phyloP scores from a whole-genome alignment of 345 rosid genomes.

The Hibiscus syriacus region DNA sequence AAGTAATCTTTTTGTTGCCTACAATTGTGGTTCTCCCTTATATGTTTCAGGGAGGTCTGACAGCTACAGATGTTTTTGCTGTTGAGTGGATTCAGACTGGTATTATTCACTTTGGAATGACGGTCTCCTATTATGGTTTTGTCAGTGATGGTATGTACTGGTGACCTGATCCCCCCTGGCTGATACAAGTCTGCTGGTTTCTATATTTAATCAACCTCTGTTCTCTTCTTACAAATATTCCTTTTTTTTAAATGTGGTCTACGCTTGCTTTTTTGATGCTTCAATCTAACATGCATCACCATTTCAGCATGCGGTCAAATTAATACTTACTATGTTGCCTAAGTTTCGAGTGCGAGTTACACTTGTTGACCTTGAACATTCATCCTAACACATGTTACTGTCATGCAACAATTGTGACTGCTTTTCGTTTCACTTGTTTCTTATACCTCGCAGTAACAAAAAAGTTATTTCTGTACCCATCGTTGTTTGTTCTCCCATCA shows the following conservation, averaged over 20 bases:
- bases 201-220: neutral
- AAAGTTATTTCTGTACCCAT: neutral
- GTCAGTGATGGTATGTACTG: constrained; percentile 84
- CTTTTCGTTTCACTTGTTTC: neutral
- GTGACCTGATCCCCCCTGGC: neutral
- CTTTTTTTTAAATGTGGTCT: neutral
- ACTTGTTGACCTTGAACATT: neutral
- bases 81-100: constrained; percentile 94
- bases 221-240: neutral
- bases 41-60: constrained; percentile 80
- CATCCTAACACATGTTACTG: neutral
- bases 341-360: neutral
- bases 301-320: neutral
- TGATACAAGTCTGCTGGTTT: neutral
- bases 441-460: neutral
- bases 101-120: constrained; percentile 82
- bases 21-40: neutral
- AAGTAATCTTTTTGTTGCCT: neutral
- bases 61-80: constrained; percentile 95
- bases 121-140: constrained; percentile 92
- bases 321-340: neutral
- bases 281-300: neutral
- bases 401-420: neutral
- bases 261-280: neutral
- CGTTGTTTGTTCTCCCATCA: neutral